A percentile compares a stretch with the other conserved stretches of the same genome.
Conservation (phyloP, 345 rosid genomes). For the Anacardium occidentale region DNA sequence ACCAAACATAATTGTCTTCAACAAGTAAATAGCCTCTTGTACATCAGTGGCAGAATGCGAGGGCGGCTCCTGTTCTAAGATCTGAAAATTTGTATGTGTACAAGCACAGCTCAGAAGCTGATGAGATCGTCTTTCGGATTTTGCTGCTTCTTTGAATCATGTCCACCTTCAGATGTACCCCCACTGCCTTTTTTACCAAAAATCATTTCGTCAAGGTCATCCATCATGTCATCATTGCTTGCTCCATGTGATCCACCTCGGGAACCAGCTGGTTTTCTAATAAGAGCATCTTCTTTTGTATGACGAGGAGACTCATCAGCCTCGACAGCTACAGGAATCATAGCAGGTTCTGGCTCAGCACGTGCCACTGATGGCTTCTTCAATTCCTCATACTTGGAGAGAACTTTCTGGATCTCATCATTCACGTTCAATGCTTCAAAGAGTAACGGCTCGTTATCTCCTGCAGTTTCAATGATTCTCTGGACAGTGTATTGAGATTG, state of each 20-base stretch:
- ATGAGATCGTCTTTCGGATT: slow-evolving; percentile 80
- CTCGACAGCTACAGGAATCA: slow-evolving; percentile 90
- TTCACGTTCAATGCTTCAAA: slow-evolving; percentile 93
- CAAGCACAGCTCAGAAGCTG: slow-evolving; percentile 40
- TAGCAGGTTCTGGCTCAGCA: slow-evolving; percentile 66
- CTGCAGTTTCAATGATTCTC: slow-evolving; percentile 77
- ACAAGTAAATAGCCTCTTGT: slow-evolving; percentile 13
- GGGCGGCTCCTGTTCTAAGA: slow-evolving; percentile 18
- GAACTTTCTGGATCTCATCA: slow-evolving; percentile 80
- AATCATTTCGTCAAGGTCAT: slow-evolving; percentile 96
- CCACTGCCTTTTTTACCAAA: slow-evolving; percentile 77
- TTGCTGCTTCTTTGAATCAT: slow-evolving; percentile 57
- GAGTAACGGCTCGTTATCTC: slow-evolving; percentile 77
- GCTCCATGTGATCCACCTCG: slow-evolving; percentile 53
- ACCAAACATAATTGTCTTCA: slow-evolving; percentile 12
- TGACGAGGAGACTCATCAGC: slow-evolving; percentile 63
- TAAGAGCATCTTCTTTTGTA: slow-evolving; percentile 61
- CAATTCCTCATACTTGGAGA: slow-evolving; percentile 69
- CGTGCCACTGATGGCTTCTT: slow-evolving; percentile 47
- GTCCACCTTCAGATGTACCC: slow-evolving; percentile 49
- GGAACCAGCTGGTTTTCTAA: slow-evolving; percentile 71
- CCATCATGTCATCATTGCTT: slow-evolving; percentile 83
- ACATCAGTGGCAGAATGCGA: background rate
- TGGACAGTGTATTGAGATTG: slow-evolving; percentile 59
- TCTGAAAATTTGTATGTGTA: background rate